Percentiles rank a stretch among this genome's conserved stretches.
Evolutionary conservation across 768 basidiomycete genomes (phyloP).

Genomic region (Lactarius sanguifluus): DNA sequence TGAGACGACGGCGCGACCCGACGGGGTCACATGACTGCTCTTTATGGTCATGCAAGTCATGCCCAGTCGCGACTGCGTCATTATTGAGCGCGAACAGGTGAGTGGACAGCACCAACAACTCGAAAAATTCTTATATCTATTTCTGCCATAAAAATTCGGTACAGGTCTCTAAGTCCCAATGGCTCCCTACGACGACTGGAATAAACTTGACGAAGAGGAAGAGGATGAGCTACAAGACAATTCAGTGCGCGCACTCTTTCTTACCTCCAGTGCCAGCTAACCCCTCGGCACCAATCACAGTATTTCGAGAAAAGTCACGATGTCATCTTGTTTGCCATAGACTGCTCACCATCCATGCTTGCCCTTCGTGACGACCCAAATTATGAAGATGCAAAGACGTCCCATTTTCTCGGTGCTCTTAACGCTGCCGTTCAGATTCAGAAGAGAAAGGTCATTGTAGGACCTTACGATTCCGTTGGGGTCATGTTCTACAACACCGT

Average conservation of each 20-base stretch:
- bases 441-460: conserved; percentile 85
- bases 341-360: conserved; percentile 91
- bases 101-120: too few relatives aligned
- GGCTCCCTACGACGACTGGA: conserved; percentile 80
- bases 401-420: conserved; percentile 75
- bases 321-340: conserved; percentile 93
- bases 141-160: too few relatives aligned
- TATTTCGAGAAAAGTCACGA: conserved; percentile 74
- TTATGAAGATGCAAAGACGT: conserved; percentile 66
- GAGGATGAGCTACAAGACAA: conserved; percentile 77
- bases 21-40: too few relatives aligned
- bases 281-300: conserved; percentile 37
- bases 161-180: too few relatives aligned
- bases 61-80: too few relatives aligned
- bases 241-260: conserved; percentile 44
- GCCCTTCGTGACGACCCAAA: conserved; percentile 61
- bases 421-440: conserved; percentile 83
- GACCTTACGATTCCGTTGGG: conserved; percentile 88
- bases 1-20: too few relatives aligned
- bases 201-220: conserved; percentile 73
- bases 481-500: conserved; percentile 93
- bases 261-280: conserved; percentile 14
- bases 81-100: too few relatives aligned
- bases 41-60: neutral
- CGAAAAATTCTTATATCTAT: too few relatives aligned